These are phyloP conservation scores for Fusarium bactridioides DNA, from an alignment of 2,329 filamentous ascomycete genomes.

Conservation along the genomic window DNA sequence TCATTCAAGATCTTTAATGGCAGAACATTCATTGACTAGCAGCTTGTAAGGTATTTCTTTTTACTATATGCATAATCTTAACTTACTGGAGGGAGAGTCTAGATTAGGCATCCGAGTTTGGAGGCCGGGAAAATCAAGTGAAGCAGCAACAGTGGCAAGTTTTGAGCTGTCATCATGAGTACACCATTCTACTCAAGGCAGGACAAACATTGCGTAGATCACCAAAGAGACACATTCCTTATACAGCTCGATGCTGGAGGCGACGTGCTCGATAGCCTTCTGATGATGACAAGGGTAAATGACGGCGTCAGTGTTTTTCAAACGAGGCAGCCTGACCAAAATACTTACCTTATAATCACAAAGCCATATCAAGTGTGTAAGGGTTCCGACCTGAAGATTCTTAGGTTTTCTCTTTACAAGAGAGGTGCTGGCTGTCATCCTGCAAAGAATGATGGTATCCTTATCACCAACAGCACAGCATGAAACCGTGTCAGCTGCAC, in stretches of 20 bases:
- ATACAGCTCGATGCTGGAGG: too few species aligned
- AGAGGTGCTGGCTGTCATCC: background rate
- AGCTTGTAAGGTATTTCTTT: fast-evolving
- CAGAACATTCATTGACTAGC: fast-evolving
- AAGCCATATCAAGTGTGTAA: too few species aligned
- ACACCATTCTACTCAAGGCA: background rate
- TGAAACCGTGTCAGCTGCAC: background rate
- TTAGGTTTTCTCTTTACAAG: background rate
- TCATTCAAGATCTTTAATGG: too few species aligned
- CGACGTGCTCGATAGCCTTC: too few species aligned
- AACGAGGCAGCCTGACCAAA: background rate
- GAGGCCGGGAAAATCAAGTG: background rate
- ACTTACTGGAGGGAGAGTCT: fast-evolving
- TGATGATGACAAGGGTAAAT: background rate
- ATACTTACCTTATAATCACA: too few species aligned
- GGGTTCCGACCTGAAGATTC: too few species aligned
- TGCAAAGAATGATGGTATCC: background rate
- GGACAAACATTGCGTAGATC: too few species aligned
- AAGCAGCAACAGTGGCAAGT: background rate
- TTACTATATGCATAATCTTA: background rate
- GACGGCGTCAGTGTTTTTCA: background rate
- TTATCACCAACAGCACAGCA: background rate
- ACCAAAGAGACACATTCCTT: fast-evolving
- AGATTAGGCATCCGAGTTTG: background rate
- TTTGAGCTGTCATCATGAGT: background rate